Evolutionary conservation across 257 asterid species (phyloP), one percentile per base, ranked within the genome.

Genomic region (Jaltomata sinuosa): DNA sequence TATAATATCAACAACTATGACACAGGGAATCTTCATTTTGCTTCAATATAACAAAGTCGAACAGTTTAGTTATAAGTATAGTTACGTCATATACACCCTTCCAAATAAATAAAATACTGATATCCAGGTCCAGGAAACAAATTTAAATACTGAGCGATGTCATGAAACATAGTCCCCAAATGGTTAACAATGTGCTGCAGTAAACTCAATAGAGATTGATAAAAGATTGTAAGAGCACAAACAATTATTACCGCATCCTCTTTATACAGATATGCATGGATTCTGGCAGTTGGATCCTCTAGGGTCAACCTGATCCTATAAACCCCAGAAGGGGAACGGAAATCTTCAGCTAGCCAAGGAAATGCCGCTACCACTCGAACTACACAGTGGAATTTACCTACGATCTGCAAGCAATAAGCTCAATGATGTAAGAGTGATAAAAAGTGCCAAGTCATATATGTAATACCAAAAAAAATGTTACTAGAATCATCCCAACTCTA

Each of bases 211-310:
- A 49, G 47, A 76, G 81, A 74, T 74, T 74, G 57, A 25, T 45
- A 25, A 29, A 50, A 76, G 81, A 27, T 9, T 4, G 11, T 0
- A 9, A 77, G 47, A 29, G 55, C 29, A 31, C 25, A 77, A 77
- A 77, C 27, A 50, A 77, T 9, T 77, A 77, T 90, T 91, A 96
- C 98, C 95, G 93, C 98, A 82, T 96, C 97, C 53, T 93, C 97
- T 7, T 85, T 93, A 83, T 85, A 93, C 64, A 94, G 84, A 83
- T 80, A 91, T 87, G 99, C 97, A 81, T 92, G 96, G 84, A 93
- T 86, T 91, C 98, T 90, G 81, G 97, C 94, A 69, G 99, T 96
- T 45, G 99, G 97, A 83, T 96, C 99, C 90, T 96, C 99, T 52
- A 96, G 88, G 61, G 98, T 96, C 81, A 96, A 81, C 88, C 96